Conservation (phyloP, 768 basidiomycete species). For the Suillus bovinus region DNA sequence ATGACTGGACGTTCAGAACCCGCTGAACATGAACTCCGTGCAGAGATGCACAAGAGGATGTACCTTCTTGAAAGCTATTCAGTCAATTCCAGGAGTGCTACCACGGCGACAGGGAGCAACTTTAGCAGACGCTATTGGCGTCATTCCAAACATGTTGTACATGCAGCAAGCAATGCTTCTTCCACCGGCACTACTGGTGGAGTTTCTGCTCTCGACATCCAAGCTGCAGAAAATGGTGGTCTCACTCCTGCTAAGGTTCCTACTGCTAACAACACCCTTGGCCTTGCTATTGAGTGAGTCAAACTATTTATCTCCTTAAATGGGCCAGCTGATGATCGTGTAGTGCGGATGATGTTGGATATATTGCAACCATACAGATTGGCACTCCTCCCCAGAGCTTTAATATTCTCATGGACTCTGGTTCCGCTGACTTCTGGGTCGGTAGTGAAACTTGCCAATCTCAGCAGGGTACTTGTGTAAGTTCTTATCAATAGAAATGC, state of each 20-base stretch:
- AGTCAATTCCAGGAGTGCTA: background rate
- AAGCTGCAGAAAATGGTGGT: slow-evolving; percentile 34
- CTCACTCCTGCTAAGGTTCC: slow-evolving; percentile 47
- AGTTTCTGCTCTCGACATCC: slow-evolving; percentile 36
- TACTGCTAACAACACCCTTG: slow-evolving; percentile 54
- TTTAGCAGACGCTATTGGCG: slow-evolving; percentile 15
- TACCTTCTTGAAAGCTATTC: slow-evolving; percentile 35
- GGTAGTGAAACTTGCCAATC: slow-evolving; percentile 54
- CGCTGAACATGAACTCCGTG: slow-evolving; percentile 45
- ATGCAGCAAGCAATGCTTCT: slow-evolving; percentile 14
- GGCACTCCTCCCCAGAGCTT: slow-evolving; percentile 66
- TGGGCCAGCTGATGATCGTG: slow-evolving; percentile 8
- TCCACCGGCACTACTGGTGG: slow-evolving; percentile 26
- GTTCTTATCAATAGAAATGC: slow-evolving; percentile 15
- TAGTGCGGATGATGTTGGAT: slow-evolving; percentile 55
- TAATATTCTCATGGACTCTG: slow-evolving; percentile 66
- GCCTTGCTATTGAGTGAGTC: slow-evolving; percentile 68
- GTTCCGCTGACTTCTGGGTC: slow-evolving; percentile 70
- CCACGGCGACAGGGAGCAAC: slow-evolving; percentile 9
- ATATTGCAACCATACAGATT: slow-evolving; percentile 58
- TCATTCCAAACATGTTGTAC: slow-evolving; percentile 3
- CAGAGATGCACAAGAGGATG: slow-evolving; percentile 44
- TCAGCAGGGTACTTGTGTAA: slow-evolving; percentile 41
- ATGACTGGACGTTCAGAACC: slow-evolving; percentile 64
- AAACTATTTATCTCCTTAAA: background rate